Percentiles rank a stretch among this genome's conserved stretches.
phyloP scores from a whole-genome alignment of 2,329 filamentous ascomycete species.

The Phoma herbarum region DNA sequence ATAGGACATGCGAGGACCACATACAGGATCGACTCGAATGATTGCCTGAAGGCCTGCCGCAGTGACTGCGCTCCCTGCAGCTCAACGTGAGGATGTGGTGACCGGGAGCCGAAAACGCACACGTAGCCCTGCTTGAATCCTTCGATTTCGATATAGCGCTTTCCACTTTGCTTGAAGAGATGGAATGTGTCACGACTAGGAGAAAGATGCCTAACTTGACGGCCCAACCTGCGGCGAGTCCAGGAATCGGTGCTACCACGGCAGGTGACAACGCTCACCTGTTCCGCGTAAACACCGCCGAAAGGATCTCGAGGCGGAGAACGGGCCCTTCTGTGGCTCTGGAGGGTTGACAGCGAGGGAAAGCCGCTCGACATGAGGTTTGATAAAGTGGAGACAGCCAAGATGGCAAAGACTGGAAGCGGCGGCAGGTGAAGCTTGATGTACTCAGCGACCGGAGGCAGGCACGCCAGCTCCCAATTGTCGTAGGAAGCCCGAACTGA shows the following conservation, averaged over 20 bases:
- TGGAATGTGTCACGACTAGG: neutral
- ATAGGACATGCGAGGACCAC: neutral
- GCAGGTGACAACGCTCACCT: neutral
- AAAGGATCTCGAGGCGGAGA: neutral
- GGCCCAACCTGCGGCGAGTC: neutral
- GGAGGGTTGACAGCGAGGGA: neutral
- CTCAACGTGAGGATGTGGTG: neutral
- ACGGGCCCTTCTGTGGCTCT: neutral
- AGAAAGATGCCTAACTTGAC: neutral
- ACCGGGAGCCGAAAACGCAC: neutral
- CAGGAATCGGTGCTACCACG: constrained; percentile 2
- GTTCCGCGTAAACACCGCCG: neutral
- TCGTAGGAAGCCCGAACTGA: neutral
- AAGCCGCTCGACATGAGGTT: neutral
- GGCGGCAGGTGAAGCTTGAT: constrained; percentile 14
- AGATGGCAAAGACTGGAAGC: constrained; percentile 7
- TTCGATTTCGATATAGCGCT: neutral
- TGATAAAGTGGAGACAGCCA: neutral
- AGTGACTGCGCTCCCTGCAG: neutral
- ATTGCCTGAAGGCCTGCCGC: neutral
- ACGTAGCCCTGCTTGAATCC: neutral
- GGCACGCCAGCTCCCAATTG: neutral
- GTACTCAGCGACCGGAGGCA: neutral
- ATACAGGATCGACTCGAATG: neutral
- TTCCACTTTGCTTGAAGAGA: constrained; percentile 1